Evolutionary conservation across 2,329 filamentous ascomycete genomes (phyloP).

Genomic region (Venturia oleaginea): DNA sequence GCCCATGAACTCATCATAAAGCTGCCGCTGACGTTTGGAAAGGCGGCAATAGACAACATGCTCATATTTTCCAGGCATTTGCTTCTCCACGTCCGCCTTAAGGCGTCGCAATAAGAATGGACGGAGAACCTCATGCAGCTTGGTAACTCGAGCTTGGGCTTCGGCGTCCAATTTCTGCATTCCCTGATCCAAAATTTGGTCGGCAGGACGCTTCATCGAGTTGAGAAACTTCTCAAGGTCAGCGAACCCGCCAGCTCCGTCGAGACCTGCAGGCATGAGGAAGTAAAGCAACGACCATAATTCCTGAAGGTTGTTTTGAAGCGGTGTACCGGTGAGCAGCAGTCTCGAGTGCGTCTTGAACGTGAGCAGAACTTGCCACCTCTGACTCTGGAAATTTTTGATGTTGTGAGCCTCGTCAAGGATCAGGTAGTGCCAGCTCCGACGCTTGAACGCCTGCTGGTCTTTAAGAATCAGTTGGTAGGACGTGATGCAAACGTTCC

Average conservation of each 20-base stretch:
- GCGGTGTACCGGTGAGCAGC: slow-evolving; percentile 82
- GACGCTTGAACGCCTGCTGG: slow-evolving; percentile 83
- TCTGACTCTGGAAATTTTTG: slow-evolving; percentile 97
- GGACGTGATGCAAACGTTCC: slow-evolving; percentile 96
- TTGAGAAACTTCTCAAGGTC: slow-evolving; percentile 93
- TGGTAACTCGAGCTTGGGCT: slow-evolving; percentile 80
- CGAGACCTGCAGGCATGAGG: slow-evolving; percentile 79
- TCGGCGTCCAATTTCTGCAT: slow-evolving; percentile 91
- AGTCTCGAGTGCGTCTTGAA: slow-evolving; percentile 86
- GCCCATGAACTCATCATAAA: slow-evolving; percentile 94
- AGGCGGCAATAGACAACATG: slow-evolving; percentile 93
- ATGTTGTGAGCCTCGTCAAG: slow-evolving; percentile 98
- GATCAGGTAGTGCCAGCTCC: slow-evolving; percentile 96
- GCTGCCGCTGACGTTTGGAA: slow-evolving; percentile 86
- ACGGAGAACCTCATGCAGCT: slow-evolving; percentile 86
- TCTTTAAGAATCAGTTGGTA: slow-evolving; percentile 95
- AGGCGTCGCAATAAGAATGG: slow-evolving; percentile 84
- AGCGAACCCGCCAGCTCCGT: slow-evolving; percentile 80
- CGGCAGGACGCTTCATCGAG: slow-evolving; percentile 90
- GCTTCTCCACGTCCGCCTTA: slow-evolving; percentile 96
- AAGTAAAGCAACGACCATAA: slow-evolving; percentile 97
- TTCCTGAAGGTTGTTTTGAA: slow-evolving; percentile 95
- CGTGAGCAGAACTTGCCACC: slow-evolving; percentile 90
- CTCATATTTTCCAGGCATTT: slow-evolving; percentile 97
- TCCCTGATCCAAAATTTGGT: slow-evolving; percentile 91